phyloP scores from a whole-genome alignment of 441 rosid species.

The Pelargonium fulgidum region DNA sequence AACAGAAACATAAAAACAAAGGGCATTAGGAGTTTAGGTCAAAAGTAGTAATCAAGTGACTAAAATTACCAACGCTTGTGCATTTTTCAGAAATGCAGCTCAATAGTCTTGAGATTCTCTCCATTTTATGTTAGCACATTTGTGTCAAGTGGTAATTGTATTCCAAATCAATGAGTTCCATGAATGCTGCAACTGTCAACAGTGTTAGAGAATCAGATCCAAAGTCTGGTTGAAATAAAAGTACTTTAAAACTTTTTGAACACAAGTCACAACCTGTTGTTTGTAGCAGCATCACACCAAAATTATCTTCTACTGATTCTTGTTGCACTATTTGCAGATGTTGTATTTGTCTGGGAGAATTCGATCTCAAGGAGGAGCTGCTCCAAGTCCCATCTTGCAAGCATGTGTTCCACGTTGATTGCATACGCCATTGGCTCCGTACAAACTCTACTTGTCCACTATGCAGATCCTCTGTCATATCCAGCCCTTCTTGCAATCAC shows the following conservation, averaged over 20 bases:
- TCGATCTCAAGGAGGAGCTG: slow-evolving; percentile 69
- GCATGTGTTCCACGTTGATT: slow-evolving; percentile 79
- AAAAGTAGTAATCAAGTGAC: not conserved
- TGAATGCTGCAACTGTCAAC: not conserved
- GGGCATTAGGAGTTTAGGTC: not conserved
- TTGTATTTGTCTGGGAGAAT: slow-evolving; percentile 91
- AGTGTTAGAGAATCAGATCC: slow-evolving; percentile 6
- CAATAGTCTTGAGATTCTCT: not conserved
- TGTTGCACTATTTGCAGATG: slow-evolving; percentile 39
- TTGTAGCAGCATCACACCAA: not conserved
- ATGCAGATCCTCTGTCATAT: slow-evolving; percentile 59
- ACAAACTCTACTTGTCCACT: slow-evolving; percentile 87
- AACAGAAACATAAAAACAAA: not conserved
- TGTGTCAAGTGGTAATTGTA: not conserved
- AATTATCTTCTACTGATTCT: not conserved
- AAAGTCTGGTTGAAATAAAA: not conserved
- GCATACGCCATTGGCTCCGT: slow-evolving; percentile 79
- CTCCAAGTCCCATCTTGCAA: slow-evolving; percentile 73
- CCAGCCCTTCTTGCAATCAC: slow-evolving; percentile 18
- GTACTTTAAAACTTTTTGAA: not conserved
- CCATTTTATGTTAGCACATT: not conserved
- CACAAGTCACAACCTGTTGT: not conserved
- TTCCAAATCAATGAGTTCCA: slow-evolving; percentile 1
- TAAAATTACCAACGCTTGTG: not conserved
- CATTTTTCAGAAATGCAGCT: not conserved